Conservation (phyloP, 352 stramenopile species). For the Lagenidium giganteum region DNA sequence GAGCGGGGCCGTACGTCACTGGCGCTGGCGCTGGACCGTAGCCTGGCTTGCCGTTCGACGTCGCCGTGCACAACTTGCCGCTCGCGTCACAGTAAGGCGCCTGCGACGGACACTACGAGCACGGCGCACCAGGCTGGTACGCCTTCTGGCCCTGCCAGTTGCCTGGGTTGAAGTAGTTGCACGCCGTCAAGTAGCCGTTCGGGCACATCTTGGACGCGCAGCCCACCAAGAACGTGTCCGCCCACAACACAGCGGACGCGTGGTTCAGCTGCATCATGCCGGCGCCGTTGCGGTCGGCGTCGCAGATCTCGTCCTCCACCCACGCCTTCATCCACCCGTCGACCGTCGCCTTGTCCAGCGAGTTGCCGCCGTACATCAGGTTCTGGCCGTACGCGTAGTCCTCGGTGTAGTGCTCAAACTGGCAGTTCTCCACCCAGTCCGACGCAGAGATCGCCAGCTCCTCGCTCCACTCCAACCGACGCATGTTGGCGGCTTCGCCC, state of each 20-base stretch:
- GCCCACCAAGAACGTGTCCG: conserved; percentile 11
- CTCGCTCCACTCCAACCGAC: conserved; percentile 12
- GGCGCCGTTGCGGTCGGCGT: conserved; percentile 3
- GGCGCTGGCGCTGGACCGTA: too few species aligned
- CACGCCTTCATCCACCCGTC: conserved; percentile 10
- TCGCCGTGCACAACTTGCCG: too few species aligned
- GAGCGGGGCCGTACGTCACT: too few species aligned
- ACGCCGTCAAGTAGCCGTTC: conserved; percentile 16
- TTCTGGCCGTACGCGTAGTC: conserved; percentile 12
- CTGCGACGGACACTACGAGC: too few species aligned
- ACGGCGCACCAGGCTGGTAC: too few species aligned
- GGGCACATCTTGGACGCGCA: conserved; percentile 18
- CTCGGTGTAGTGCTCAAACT: conserved; percentile 6
- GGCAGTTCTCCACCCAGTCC: conserved; percentile 5
- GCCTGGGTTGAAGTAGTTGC: conserved; percentile 16
- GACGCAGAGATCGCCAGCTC: conserved; percentile 3
- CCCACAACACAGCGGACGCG: conserved; percentile 16
- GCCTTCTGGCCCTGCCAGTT: too few species aligned
- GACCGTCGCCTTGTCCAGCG: conserved; percentile 4
- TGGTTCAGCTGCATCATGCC: conserved; percentile 8
- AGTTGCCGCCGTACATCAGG: not conserved
- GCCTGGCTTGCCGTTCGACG: too few species aligned
- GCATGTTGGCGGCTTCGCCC: conserved; percentile 13
- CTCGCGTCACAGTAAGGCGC: too few species aligned
- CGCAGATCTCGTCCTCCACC: conserved; percentile 9